These are phyloP conservation scores for Diplodia sapinea DNA, from an alignment of 2,329 filamentous ascomycete genomes.

Conservation along the genomic window DNA sequence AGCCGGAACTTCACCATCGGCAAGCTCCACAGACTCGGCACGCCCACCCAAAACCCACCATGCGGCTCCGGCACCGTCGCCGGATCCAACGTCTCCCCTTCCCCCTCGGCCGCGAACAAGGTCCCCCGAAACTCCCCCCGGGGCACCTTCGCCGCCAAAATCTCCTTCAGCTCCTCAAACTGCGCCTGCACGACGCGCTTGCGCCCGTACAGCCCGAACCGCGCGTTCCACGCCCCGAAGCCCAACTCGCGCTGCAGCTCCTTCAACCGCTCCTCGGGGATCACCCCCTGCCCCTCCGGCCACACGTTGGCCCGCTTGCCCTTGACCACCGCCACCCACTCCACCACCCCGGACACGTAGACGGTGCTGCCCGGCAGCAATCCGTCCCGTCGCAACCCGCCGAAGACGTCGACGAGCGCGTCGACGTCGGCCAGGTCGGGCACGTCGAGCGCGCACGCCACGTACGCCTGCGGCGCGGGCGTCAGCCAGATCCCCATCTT, in stretches of 20 bases:
- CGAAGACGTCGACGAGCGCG: conserved; percentile 56
- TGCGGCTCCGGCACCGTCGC: conserved; percentile 41
- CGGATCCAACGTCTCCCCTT: conserved; percentile 44
- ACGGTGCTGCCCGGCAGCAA: conserved; percentile 53
- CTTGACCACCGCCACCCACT: conserved; percentile 48
- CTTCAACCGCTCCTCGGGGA: conserved; percentile 50
- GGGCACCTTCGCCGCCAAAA: conserved; percentile 37
- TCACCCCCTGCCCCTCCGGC: conserved; percentile 37
- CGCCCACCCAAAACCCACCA: conserved; percentile 40
- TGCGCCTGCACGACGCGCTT: conserved; percentile 40
- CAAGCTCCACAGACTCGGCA: conserved; percentile 35
- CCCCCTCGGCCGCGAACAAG: conserved; percentile 18
- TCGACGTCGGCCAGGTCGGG: conserved; percentile 57
- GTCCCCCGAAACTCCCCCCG: not conserved
- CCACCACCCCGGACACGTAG: conserved; percentile 49
- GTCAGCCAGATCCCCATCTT: conserved; percentile 64
- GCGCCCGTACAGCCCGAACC: conserved; percentile 47
- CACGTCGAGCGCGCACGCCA: conserved; percentile 53
- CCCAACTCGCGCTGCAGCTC: conserved; percentile 48
- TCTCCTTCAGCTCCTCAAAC: conserved; percentile 43
- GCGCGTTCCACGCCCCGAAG: conserved; percentile 56
- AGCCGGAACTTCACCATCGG: conserved; percentile 47
- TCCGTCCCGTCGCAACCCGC: conserved; percentile 49
- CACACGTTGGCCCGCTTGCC: conserved; percentile 45
- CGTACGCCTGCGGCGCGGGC: conserved; percentile 58